A percentile compares a stretch with the other conserved stretches of the same genome.
Evolutionary conservation across 2,329 filamentous ascomycete genomes (phyloP).

Genomic region (Colletotrichum destructivum): DNA sequence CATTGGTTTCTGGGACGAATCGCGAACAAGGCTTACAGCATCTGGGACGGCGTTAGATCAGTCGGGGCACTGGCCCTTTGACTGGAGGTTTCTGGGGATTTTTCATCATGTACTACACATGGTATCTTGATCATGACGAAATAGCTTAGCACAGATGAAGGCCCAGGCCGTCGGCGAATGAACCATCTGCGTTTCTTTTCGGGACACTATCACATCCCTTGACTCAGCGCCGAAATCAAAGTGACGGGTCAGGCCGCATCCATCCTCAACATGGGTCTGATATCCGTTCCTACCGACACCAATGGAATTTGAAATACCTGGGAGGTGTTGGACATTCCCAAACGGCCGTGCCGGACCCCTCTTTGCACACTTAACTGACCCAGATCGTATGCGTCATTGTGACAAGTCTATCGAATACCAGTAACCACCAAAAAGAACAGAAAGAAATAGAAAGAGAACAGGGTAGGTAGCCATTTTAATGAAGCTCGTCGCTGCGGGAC

Average conservation of each 20-base stretch:
- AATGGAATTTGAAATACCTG: background rate
- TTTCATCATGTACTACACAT: slow-evolving; percentile 11
- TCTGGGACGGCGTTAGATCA: slow-evolving; percentile 17
- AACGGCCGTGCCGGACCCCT: background rate
- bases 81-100: slow-evolving; percentile 13
- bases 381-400: background rate
- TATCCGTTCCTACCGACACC: too few relatives aligned
- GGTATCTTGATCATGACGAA: slow-evolving; percentile 16
- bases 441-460: background rate
- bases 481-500: background rate
- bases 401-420: background rate
- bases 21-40: background rate
- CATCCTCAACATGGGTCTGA: background rate
- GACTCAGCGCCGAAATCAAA: too few relatives aligned
- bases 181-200: background rate
- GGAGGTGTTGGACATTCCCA: background rate
- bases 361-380: background rate
- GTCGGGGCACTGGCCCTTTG: slow-evolving; percentile 13
- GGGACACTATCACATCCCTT: too few relatives aligned
- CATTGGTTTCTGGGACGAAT: background rate
- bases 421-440: background rate
- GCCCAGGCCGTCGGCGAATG: slow-evolving; percentile 11
- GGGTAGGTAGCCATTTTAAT: too few relatives aligned
- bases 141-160: slow-evolving; percentile 7
- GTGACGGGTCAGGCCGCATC: too few relatives aligned